Evolutionary conservation across 306 rosid genomes (phyloP), one percentile per base, ranked within the genome.

Genomic region (Rosa rugosa): DNA sequence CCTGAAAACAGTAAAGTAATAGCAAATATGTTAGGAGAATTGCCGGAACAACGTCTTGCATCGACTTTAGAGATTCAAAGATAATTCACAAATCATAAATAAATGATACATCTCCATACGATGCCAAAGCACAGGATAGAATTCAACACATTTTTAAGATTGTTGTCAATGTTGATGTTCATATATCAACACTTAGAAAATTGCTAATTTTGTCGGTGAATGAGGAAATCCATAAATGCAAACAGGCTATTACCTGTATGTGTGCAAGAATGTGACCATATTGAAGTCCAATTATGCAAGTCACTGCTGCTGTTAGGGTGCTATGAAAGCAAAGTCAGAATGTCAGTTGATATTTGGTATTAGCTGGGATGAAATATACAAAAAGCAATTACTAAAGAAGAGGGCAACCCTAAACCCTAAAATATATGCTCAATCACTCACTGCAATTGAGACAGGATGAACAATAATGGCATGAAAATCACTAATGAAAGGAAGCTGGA

Each of bases 261-360:
- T 83, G 88, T 71, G 91, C 90, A 78, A 94, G 97, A 85, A 92
- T 74, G 34, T 94, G 98, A 76, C 98, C 98, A 71, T 88, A 94
- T 76, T 94, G 98, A 77, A 94, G 97, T 80, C 98, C 98, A 85
- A 94, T 82, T 78, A 94, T 90, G 90, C 97, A 92, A 18, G 98
- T 86, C 74, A 89, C 97, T 51, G 97, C 89, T 34, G 98, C 94
- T 53, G 97, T 88, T 88, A 94, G 62, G 73, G 97, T 87, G 84
- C 98, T 94, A 90, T 49, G 75, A 79, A 77, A 74, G 80, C 69
- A 71, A 23, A 62, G 20, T 76, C 80, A 80, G 76, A 57, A 79
- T 23, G 76, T 72, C 80, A 73, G 68, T 5, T 62, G 45, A 62
- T 78, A 46, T 38, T 47, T 62, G 45, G 54, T 76, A 41, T 38